Evolutionary conservation across 345 rosid species (phyloP).

Genomic region (Bruguiera sexangula): DNA sequence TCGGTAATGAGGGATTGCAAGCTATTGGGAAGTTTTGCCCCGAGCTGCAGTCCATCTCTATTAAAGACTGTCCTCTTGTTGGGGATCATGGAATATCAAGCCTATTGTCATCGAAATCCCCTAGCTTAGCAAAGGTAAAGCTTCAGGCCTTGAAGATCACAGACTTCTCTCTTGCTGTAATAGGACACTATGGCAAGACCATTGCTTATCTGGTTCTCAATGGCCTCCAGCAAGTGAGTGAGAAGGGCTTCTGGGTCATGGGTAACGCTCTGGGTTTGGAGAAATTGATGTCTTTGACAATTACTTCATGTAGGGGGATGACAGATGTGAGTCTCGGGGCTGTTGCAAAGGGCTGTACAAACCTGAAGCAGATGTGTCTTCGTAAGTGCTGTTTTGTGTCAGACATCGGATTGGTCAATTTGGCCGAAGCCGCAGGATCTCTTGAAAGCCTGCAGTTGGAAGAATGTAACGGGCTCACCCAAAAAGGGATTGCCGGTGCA

Average conservation of each 20-base stretch:
- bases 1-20: conserved; percentile 63
- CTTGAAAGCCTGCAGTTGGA: conserved; percentile 70
- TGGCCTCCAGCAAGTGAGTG: conserved; percentile 53
- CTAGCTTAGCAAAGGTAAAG: conserved; percentile 52
- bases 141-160: conserved; percentile 68
- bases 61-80: conserved; percentile 66
- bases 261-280: conserved; percentile 64
- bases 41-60: conserved; percentile 46
- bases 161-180: conserved; percentile 69
- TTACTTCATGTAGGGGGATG: conserved; percentile 58
- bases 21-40: conserved; percentile 59
- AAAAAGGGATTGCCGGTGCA: conserved; percentile 44
- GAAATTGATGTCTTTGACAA: conserved; percentile 40
- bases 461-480: conserved; percentile 53
- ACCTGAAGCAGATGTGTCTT: conserved; percentile 64
- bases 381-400: conserved; percentile 61
- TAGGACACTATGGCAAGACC: conserved; percentile 65
- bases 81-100: conserved; percentile 70
- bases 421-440: conserved; percentile 47
- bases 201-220: conserved; percentile 43
- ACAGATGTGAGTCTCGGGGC: conserved; percentile 68
- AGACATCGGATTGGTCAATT: conserved; percentile 50
- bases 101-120: conserved; percentile 48
- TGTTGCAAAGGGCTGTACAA: conserved; percentile 47
- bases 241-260: conserved; percentile 88